A percentile compares a stretch with the other conserved stretches of the same genome.
phyloP scores from a whole-genome alignment of 2,329 filamentous ascomycete species.

The Botrytis squamosa region DNA sequence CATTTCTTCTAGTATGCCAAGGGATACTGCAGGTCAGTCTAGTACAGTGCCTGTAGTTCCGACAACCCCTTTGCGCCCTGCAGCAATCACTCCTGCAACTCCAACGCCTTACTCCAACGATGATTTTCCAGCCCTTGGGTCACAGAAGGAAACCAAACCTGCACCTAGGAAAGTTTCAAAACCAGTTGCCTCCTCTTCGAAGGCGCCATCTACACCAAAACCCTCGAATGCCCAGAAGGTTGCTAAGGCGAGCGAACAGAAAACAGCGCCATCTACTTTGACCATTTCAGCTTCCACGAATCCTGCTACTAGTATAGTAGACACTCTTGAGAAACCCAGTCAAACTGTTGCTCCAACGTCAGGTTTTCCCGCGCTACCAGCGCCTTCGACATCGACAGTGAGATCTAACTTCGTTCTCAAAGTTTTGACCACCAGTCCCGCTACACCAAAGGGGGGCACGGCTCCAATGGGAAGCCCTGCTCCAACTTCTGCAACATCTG shows the following conservation, averaged over 20 bases:
- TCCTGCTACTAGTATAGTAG: conserved; percentile 47
- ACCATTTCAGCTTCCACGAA: conserved; percentile 42
- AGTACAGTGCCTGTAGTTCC: conserved; percentile 26
- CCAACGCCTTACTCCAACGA: conserved; percentile 40
- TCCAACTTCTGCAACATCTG: conserved; percentile 39
- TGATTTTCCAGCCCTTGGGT: conserved; percentile 58
- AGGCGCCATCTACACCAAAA: conserved; percentile 19
- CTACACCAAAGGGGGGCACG: conserved; percentile 61
- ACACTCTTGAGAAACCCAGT: conserved; percentile 25
- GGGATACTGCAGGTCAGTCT: conserved; percentile 43
- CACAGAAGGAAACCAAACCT: conserved; percentile 34
- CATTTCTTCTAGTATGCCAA: conserved; percentile 48
- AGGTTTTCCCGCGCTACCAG: conserved; percentile 53
- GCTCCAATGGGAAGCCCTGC: conserved; percentile 42
- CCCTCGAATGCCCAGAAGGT: conserved; percentile 5
- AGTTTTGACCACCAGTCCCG: conserved; percentile 42
- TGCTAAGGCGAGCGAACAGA: conserved; percentile 31
- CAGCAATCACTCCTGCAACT: background rate
- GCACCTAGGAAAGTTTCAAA: conserved; percentile 24
- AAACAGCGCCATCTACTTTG: conserved; percentile 41
- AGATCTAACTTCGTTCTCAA: background rate
- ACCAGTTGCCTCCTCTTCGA: conserved; percentile 20
- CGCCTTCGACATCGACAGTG: background rate
- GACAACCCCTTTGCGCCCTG: conserved; percentile 48
- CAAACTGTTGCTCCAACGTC: conserved; percentile 36